Conservation (phyloP, 2,329 filamentous ascomycete species). For the Nakataea oryzae region DNA sequence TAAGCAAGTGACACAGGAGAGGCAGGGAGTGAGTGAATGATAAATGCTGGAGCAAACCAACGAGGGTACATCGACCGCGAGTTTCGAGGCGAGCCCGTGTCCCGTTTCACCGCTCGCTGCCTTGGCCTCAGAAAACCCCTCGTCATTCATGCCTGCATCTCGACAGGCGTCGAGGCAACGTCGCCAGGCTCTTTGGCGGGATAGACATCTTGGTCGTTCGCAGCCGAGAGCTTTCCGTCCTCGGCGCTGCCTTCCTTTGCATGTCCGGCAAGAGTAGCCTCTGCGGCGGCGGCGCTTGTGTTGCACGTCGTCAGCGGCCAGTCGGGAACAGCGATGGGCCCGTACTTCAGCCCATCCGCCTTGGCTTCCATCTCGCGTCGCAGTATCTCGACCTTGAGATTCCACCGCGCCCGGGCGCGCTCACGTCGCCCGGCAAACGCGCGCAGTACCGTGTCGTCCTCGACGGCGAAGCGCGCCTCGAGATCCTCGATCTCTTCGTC, state of each 20-base stretch:
- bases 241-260: not conserved
- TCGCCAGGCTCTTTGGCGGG: not conserved
- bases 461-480: constrained; percentile 32
- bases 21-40: not conserved
- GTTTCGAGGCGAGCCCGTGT: not conserved
- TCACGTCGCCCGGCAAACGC: constrained; percentile 34
- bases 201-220: not conserved
- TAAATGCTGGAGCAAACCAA: not conserved
- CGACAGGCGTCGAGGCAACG: not conserved
- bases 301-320: constrained; percentile 22
- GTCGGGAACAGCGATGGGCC: constrained; percentile 22
- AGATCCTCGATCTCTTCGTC: constrained; percentile 37
- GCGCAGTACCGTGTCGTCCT: constrained; percentile 35
- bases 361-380: constrained; percentile 42
- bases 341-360: constrained; percentile 30
- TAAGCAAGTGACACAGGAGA: too few species aligned
- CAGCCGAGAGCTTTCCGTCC: not conserved
- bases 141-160: not conserved
- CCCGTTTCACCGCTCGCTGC: not conserved
- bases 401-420: constrained; percentile 39
- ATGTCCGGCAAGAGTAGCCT: not conserved
- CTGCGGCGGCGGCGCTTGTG: not conserved
- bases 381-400: constrained; percentile 39
- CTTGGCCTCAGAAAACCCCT: not conserved
- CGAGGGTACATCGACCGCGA: not conserved